phyloP scores from a whole-genome alignment of 2,329 filamentous ascomycete genomes.

The Septoria petroselini region DNA sequence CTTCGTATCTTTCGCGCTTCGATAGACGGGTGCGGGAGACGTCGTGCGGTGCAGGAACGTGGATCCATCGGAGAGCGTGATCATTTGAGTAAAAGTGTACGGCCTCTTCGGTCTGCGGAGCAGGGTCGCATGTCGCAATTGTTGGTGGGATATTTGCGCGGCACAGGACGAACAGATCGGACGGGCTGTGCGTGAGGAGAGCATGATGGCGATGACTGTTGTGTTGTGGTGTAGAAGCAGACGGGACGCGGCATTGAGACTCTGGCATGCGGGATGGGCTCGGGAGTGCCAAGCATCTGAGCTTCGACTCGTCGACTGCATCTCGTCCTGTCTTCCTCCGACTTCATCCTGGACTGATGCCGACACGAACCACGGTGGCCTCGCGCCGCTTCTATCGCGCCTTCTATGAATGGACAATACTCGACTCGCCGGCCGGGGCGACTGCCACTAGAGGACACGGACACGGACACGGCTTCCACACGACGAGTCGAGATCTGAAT shows the following conservation, averaged over 20 bases:
- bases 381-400: conserved; percentile 44
- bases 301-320: background rate
- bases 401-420: conserved; percentile 46
- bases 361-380: conserved; percentile 18
- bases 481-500: background rate
- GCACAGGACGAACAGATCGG: conserved; percentile 20
- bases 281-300: conserved; percentile 21
- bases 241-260: background rate
- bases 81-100: conserved; percentile 95
- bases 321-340: background rate
- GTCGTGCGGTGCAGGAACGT: conserved; percentile 78
- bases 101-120: conserved; percentile 84
- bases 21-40: conserved; percentile 62
- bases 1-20: conserved; percentile 73
- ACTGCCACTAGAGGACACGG: background rate
- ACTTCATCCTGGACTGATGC: conserved; percentile 6
- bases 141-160: conserved; percentile 36
- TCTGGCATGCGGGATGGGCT: conserved; percentile 6
- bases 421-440: conserved; percentile 15
- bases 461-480: conserved; percentile 8
- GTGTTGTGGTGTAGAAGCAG: conserved; percentile 1
- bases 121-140: conserved; percentile 78
- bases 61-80: conserved; percentile 87
- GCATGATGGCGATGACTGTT: conserved; percentile 15
- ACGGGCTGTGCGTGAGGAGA: conserved; percentile 21